Percentiles rank a stretch among this genome's conserved stretches.
These are phyloP conservation scores for Colletotrichum higginsianum DNA, from an alignment of 2,329 filamentous ascomycete species.

Conservation along the genomic window DNA sequence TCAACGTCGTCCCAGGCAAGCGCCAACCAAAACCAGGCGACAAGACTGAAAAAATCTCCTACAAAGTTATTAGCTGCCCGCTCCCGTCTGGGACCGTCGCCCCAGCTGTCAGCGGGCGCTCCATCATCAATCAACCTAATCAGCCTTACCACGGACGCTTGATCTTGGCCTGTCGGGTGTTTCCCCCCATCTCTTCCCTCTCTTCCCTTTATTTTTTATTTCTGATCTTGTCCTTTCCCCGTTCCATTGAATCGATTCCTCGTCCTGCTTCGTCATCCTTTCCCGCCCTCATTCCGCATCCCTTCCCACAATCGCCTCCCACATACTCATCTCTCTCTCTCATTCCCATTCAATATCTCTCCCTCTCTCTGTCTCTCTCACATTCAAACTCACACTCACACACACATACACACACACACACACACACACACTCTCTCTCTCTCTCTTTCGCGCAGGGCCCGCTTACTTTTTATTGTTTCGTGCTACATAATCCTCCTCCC, in stretches of 20 bases:
- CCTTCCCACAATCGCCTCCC: conserved; percentile 25
- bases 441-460: conserved; percentile 18
- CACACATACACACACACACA: too few species aligned
- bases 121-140: conserved; percentile 39
- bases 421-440: background rate
- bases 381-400: too few species aligned
- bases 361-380: too few species aligned
- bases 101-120: conserved; percentile 35
- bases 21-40: too few species aligned
- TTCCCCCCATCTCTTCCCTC: conserved; percentile 5
- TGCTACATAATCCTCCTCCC: conserved; percentile 14
- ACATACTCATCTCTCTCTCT: conserved; percentile 1
- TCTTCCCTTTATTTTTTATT: background rate
- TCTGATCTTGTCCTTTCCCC: background rate
- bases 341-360: background rate
- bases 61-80: conserved; percentile 42
- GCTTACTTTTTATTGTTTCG: conserved; percentile 31
- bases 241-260: background rate
- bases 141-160: conserved; percentile 39
- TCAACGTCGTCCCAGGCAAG: conserved; percentile 20
- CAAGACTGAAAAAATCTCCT: conserved; percentile 23
- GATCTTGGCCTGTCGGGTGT: conserved; percentile 28
- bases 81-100: conserved; percentile 37
- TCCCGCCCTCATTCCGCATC: conserved; percentile 20
- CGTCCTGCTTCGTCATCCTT: conserved; percentile 13